A percentile compares a stretch with the other conserved stretches of the same genome.
Conservation (phyloP, 495 filamentous ascomycete species). For the Penicillium paxilli region DNA sequence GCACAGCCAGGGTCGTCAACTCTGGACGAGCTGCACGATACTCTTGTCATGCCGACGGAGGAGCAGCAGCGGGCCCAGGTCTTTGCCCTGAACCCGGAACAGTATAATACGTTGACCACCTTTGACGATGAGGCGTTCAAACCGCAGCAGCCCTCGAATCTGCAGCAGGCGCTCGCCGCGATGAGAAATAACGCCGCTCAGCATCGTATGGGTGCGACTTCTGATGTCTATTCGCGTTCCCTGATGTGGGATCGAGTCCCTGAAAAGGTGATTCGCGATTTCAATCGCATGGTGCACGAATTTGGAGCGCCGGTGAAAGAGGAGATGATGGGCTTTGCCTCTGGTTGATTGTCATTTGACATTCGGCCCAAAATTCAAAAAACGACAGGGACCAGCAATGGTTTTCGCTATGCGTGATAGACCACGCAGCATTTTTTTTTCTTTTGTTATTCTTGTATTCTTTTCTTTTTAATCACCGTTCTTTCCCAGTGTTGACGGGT, state of each 20-base stretch:
- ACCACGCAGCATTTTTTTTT: not conserved
- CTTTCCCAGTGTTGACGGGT: not conserved
- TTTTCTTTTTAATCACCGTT: not conserved
- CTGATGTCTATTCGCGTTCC: conserved; percentile 87
- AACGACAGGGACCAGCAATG: conserved; percentile 8
- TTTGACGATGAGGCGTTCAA: conserved; percentile 49
- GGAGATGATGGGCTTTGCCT: conserved; percentile 19
- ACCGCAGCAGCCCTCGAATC: conserved; percentile 54
- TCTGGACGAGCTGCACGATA: conserved; percentile 73
- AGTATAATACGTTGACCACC: conserved; percentile 83
- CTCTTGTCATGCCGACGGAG: conserved; percentile 72
- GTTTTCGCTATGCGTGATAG: conserved; percentile 1
- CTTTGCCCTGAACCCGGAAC: conserved; percentile 79
- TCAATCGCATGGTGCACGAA: conserved; percentile 81
- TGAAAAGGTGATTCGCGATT: conserved; percentile 86
- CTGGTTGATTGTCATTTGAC: not conserved
- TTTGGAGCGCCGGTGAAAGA: conserved; percentile 40
- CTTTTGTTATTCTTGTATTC: not conserved
- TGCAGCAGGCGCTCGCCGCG: conserved; percentile 79
- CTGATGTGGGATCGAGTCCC: conserved; percentile 95
- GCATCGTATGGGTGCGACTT: conserved; percentile 30
- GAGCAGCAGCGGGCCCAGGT: conserved; percentile 88
- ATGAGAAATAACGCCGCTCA: conserved; percentile 69
- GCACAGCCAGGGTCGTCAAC: conserved; percentile 59
- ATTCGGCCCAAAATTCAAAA: not conserved